Evolutionary conservation across 106 monocot genomes (phyloP).

Genomic region (Posidonia australis): DNA sequence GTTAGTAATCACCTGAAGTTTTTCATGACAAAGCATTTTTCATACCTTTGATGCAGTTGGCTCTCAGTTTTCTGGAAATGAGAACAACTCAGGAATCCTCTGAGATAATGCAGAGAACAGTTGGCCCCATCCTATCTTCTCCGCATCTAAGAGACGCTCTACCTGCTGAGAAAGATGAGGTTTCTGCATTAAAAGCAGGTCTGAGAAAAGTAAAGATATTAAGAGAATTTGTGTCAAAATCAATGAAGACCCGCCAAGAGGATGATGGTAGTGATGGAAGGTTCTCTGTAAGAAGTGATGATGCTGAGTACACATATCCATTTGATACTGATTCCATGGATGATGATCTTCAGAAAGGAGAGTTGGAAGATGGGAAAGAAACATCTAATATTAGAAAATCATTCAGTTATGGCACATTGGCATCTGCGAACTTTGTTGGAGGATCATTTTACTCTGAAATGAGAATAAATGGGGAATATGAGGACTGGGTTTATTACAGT

Average conservation of each 20-base stretch:
- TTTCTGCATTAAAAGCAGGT: constrained; percentile 73
- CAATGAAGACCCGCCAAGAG: constrained; percentile 36
- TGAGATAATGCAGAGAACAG: constrained; percentile 33
- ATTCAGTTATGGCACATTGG: constrained; percentile 61
- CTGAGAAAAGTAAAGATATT: constrained; percentile 72
- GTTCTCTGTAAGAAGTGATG: constrained; percentile 45
- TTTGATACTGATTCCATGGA: constrained; percentile 58
- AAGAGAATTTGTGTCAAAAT: constrained; percentile 49
- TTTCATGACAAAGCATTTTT: not conserved
- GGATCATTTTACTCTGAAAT: constrained; percentile 20
- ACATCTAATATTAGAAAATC: constrained; percentile 57
- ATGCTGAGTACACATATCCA: constrained; percentile 17
- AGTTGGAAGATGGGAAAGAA: constrained; percentile 27
- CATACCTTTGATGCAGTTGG: constrained; percentile 34
- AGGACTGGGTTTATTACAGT: constrained; percentile 31
- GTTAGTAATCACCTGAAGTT: not conserved
- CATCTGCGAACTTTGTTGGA: constrained; percentile 45
- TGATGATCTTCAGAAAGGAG: constrained; percentile 26
- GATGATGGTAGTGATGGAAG: constrained; percentile 65
- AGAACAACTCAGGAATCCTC: constrained; percentile 37
- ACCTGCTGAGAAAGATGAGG: constrained; percentile 36
- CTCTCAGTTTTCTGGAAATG: constrained; percentile 50
- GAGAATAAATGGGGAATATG: constrained; percentile 22
- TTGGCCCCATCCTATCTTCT: constrained; percentile 27
- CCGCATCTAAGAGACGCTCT: constrained; percentile 17